Conservation (phyloP, 352 stramenopile genomes). For the Globisporangium radiosum region DNA sequence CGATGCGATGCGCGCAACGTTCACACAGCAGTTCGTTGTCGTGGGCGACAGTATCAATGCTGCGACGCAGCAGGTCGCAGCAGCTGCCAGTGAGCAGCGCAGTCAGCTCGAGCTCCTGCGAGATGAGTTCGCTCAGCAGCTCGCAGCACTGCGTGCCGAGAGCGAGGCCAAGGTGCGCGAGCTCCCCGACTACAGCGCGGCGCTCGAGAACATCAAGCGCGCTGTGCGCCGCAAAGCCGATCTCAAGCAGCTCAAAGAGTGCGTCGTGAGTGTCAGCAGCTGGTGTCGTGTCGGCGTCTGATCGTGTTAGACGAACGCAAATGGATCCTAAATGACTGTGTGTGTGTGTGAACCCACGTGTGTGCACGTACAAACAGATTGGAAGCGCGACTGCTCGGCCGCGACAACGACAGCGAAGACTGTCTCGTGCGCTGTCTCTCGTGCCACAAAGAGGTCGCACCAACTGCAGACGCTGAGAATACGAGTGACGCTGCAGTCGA, state of each 20-base stretch:
- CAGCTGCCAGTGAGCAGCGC: constrained; percentile 25
- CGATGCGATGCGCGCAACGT: constrained; percentile 18
- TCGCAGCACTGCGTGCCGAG: constrained; percentile 22
- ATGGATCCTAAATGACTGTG: not conserved
- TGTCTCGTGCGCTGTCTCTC: constrained; percentile 64
- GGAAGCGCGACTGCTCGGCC: constrained; percentile 39
- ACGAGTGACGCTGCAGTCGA: constrained; percentile 21
- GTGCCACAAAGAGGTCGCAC: constrained; percentile 57
- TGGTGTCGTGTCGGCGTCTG: not conserved
- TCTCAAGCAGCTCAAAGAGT: constrained; percentile 61
- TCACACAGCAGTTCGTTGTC: constrained; percentile 31
- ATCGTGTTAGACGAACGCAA: too few species aligned
- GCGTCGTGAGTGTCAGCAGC: constrained; percentile 2
- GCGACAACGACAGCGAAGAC: constrained; percentile 47
- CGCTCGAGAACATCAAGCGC: constrained; percentile 38
- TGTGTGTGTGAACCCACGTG: not conserved
- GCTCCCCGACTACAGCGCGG: constrained; percentile 32
- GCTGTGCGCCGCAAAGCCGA: constrained; percentile 50
- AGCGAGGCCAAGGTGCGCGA: constrained; percentile 38
- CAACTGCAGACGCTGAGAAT: constrained; percentile 14
- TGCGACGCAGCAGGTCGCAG: constrained; percentile 23
- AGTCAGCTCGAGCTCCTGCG: constrained; percentile 21
- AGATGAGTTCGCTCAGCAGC: constrained; percentile 18
- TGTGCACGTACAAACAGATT: constrained; percentile 19
- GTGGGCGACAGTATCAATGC: constrained; percentile 23